These are phyloP conservation scores for Thamnidium elegans DNA, from an alignment of 192 early-diverging fungal genomes.

Conservation along the genomic window DNA sequence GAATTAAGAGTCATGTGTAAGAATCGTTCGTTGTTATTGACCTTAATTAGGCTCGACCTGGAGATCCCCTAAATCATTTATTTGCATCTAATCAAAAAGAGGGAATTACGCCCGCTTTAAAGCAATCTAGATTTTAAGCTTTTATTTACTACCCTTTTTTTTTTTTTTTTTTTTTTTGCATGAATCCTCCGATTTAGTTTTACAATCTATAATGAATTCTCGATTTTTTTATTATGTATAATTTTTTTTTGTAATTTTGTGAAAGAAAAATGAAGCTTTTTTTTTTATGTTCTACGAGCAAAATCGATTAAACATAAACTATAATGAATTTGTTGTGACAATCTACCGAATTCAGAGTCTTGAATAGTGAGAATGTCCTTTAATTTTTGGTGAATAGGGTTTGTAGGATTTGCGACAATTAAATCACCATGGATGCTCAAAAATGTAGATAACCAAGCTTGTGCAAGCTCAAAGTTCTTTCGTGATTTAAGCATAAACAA, in stretches of 20 bases:
- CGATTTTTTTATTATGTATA: background rate
- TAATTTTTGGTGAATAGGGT: slow-evolving; percentile 43
- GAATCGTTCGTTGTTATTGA: too few relatives aligned
- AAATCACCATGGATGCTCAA: slow-evolving; percentile 80
- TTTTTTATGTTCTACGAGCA: slow-evolving; percentile 37
- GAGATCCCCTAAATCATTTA: too few relatives aligned
- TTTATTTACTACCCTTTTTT: too few relatives aligned
- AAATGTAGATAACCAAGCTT: slow-evolving; percentile 78
- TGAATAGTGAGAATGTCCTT: slow-evolving; percentile 34
- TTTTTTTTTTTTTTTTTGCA: too few relatives aligned
- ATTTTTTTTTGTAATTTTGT: background rate
- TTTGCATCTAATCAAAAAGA: too few relatives aligned
- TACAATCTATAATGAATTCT: too few relatives aligned
- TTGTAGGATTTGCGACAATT: slow-evolving; percentile 55
- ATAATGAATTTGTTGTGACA: slow-evolving; percentile 41
- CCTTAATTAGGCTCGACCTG: too few relatives aligned
- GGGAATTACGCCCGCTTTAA: too few relatives aligned
- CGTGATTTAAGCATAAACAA: slow-evolving; percentile 56
- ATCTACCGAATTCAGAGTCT: slow-evolving; percentile 28
- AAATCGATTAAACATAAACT: slow-evolving; percentile 42
- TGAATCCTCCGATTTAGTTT: too few relatives aligned
- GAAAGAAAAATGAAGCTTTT: background rate
- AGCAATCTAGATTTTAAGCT: too few relatives aligned
- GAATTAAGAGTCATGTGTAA: too few relatives aligned
- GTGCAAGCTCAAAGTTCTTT: slow-evolving; percentile 84